A percentile compares a stretch with the other conserved stretches of the same genome.
These are phyloP conservation scores for Podaxis carcinomalis DNA, from an alignment of 768 basidiomycete species.

Conservation along the genomic window DNA sequence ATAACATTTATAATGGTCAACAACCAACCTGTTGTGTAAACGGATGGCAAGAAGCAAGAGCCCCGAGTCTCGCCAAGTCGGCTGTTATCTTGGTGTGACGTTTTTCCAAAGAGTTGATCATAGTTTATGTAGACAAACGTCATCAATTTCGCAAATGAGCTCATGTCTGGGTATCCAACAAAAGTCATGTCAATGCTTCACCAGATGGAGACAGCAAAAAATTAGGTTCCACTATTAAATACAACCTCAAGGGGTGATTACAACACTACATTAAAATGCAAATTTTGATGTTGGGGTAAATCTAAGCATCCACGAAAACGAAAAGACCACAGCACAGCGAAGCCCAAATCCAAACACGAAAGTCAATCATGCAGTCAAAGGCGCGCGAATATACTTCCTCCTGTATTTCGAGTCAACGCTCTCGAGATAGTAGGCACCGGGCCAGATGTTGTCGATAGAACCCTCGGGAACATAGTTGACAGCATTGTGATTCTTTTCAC, in stretches of 20 bases:
- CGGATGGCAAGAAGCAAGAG: slow-evolving; percentile 29
- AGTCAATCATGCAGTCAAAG: slow-evolving; percentile 28
- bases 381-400: slow-evolving; percentile 71
- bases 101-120: slow-evolving; percentile 12
- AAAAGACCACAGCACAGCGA: background rate
- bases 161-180: background rate
- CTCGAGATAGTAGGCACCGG: slow-evolving; percentile 90
- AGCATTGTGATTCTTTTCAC: slow-evolving; percentile 95
- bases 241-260: slow-evolving; percentile 11
- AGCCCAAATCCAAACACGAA: background rate
- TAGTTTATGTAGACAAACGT: background rate
- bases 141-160: background rate
- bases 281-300: slow-evolving; percentile 4
- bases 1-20: background rate
- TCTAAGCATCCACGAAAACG: slow-evolving; percentile 10
- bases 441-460: slow-evolving; percentile 88
- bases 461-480: slow-evolving; percentile 82
- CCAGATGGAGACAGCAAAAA: background rate
- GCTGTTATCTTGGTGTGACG: slow-evolving; percentile 15
- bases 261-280: slow-evolving; percentile 9
- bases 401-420: slow-evolving; percentile 88
- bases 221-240: slow-evolving; percentile 5
- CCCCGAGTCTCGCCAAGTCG: slow-evolving; percentile 15
- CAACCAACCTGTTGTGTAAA: slow-evolving; percentile 41
- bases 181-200: background rate